Conservation (phyloP, 1,284 basidiomycete genomes). For the Leccinum subfulvum region DNA sequence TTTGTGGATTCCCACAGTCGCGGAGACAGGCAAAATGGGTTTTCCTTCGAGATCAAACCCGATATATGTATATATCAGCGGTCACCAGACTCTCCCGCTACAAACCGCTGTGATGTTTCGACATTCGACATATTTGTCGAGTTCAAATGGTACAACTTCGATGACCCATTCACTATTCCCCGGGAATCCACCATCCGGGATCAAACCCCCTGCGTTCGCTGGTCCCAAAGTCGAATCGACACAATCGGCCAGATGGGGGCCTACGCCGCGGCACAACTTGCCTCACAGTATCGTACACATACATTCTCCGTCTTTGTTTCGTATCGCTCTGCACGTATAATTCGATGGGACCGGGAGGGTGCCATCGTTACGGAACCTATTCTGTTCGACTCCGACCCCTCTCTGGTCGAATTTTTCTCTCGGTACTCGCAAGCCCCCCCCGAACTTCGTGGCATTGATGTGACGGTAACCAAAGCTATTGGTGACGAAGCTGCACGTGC, state of each 20-base stretch:
- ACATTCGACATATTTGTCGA: not conserved
- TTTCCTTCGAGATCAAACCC: not conserved
- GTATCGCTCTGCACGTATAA: not conserved
- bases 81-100: not conserved
- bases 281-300: not conserved
- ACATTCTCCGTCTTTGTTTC: not conserved
- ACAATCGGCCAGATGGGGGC: not conserved
- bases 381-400: not conserved
- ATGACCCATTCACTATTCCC: not conserved
- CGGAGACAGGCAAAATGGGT: not conserved
- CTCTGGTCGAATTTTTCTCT: not conserved
- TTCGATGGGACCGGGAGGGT: not conserved
- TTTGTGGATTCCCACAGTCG: not conserved
- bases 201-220: not conserved
- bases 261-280: not conserved
- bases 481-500: not conserved
- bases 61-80: not conserved
- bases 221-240: not conserved
- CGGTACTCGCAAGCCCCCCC: not conserved
- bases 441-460: not conserved
- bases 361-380: not conserved
- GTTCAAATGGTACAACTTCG: slow-evolving; percentile 3
- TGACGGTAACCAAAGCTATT: not conserved
- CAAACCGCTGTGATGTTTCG: not conserved
- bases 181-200: not conserved